Conservation (phyloP, 23 red algal species). For the Cyanidiococcus yangmingshanensis region DNA sequence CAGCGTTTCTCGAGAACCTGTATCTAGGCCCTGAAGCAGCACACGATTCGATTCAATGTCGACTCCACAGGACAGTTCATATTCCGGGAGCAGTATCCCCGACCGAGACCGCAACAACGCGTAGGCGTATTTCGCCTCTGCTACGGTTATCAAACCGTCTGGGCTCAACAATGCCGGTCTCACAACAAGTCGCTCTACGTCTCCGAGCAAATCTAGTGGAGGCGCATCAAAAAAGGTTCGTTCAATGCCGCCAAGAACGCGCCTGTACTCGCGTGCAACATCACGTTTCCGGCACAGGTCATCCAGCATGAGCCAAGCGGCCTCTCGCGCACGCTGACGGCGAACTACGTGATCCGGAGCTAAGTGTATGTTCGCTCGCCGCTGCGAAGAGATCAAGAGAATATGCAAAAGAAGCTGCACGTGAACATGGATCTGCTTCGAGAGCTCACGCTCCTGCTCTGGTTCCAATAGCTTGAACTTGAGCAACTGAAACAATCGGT, state of each 20-base stretch:
- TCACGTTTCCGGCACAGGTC: conserved; percentile 4
- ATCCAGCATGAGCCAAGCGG: conserved; percentile 4
- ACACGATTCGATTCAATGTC: background rate
- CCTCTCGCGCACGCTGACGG: background rate
- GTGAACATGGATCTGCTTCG: background rate
- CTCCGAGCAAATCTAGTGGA: background rate
- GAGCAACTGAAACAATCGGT: conserved; percentile 12
- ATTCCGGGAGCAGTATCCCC: background rate
- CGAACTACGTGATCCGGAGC: background rate
- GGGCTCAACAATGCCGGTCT: background rate
- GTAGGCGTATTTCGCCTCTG: background rate
- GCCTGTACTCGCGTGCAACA: background rate
- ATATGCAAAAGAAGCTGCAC: background rate
- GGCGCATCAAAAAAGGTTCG: conserved; percentile 12
- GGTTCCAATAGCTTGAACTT: conserved; percentile 14
- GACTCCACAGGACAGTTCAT: background rate
- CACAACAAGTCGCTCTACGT: background rate
- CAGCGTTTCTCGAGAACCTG: background rate
- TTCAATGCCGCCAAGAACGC: background rate
- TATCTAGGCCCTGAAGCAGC: background rate
- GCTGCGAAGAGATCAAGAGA: conserved; percentile 6
- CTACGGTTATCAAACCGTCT: background rate
- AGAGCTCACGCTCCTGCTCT: background rate
- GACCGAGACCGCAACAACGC: background rate
- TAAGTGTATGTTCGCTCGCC: background rate